Conservation (phyloP, 768 basidiomycete species). For the Chiua virens region DNA sequence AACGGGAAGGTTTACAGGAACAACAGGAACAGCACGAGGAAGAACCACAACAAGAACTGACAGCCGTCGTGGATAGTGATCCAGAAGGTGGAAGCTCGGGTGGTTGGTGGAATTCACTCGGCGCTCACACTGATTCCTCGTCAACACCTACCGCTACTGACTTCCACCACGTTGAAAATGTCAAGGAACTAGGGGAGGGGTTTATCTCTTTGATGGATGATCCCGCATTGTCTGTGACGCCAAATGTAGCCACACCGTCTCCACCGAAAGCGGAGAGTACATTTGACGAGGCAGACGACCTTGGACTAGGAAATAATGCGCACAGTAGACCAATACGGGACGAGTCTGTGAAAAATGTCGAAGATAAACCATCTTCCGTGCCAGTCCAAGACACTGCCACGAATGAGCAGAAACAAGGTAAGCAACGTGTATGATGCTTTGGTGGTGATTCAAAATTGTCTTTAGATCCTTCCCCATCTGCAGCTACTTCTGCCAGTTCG, state of each 20-base stretch:
- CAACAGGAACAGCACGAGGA: constrained; percentile 8
- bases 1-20: background rate
- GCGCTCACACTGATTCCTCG: constrained; percentile 37
- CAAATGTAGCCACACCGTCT: constrained; percentile 12
- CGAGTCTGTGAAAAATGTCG: constrained; percentile 27
- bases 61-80: constrained; percentile 32
- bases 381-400: constrained; percentile 17
- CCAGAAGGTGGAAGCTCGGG: constrained; percentile 39
- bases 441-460: background rate
- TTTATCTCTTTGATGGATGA: constrained; percentile 86
- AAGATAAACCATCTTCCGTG: constrained; percentile 22
- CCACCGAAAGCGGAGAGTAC: constrained; percentile 8
- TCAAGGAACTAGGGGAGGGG: constrained; percentile 47
- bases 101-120: constrained; percentile 64
- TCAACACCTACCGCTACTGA: constrained; percentile 69
- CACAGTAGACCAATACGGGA: constrained; percentile 33
- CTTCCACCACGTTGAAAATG: constrained; percentile 57
- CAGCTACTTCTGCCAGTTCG: constrained; percentile 44
- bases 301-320: constrained; percentile 84
- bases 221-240: constrained; percentile 43
- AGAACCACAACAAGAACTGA: background rate
- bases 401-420: constrained; percentile 34
- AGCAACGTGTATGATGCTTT: background rate
- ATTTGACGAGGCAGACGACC: constrained; percentile 71
- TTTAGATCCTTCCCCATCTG: constrained; percentile 13